Base-by-base conservation (phyloP, 176 grass and related monocot species). In the Alopecurus myosuroides region DNA sequence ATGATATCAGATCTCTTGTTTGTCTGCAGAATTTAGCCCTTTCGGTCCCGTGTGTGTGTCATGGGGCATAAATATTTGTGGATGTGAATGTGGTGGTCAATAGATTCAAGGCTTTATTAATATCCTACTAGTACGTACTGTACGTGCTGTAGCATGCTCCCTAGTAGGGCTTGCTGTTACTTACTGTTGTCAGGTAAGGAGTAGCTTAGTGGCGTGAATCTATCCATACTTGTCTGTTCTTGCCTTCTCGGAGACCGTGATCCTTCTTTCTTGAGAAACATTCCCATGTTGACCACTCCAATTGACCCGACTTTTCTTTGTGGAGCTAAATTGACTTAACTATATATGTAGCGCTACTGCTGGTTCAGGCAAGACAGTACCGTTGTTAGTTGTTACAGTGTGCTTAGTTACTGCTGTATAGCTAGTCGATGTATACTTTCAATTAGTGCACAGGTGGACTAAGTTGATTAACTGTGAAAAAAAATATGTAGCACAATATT, bases 201-300 rank as follows among this genome's bases (percentile, higher is more conserved):
- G 86, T 69, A 55, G 74, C 46, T 82, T 82, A 72, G 56, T 78
- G 53, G 72, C 57, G 55, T 79, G 52, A 78, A 48, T 45, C 84
- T 79, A 67, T 45, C 84, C 75, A 67, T 39, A 83, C 85, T 90
- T 87, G 57, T 84, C 80, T 74, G 75, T 87, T 80, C 67, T 84
- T 82, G 78, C 42, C 74, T 83, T 86, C 88, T 90, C 37, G 80
- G 85, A 90, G 74, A 87, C 58, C 50, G 84, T 67, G 88, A 75
- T 62, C 19, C 55, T 49, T 79, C 85, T 87, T 84, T 83, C 88
- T 79, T 41, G 75, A 84, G 56, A 64, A 79, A 66, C 75, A 46
- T 74, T 90, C 55, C 56, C 79, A 68, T 83, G 80, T 83, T 87
- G 88, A 75, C 75, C 63, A 80, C 80, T 84, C 37, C 36, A 84